Evolutionary conservation across 768 basidiomycete genomes (phyloP).

Genomic region (Boletus subcaerulescens): DNA sequence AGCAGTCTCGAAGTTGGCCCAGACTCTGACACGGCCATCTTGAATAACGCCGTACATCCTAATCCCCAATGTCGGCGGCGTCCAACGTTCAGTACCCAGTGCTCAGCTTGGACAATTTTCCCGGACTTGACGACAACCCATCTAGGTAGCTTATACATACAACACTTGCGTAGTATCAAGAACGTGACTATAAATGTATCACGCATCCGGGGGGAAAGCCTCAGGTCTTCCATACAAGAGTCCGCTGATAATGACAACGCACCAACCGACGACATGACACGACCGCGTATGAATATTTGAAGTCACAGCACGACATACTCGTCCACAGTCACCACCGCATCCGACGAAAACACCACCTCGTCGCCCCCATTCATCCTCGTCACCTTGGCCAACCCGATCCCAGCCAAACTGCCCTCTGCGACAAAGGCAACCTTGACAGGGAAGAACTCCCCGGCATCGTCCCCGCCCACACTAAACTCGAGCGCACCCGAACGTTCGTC

Average conservation of each 20-base stretch:
- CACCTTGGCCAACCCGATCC: slow-evolving; percentile 62
- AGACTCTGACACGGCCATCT: no score
- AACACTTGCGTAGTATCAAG: not conserved
- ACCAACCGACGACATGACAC: no score
- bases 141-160: not conserved
- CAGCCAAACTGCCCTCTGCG: slow-evolving; percentile 76
- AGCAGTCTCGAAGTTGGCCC: no score
- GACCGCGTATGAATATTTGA: no score
- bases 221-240: no score
- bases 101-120: no score
- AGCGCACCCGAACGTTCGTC: slow-evolving; percentile 76
- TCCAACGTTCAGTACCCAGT: no score
- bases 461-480: slow-evolving; percentile 85
- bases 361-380: slow-evolving; percentile 50
- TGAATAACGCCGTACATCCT: no score
- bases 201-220: not conserved
- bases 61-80: no score
- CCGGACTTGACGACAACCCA: not conserved
- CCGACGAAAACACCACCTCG: slow-evolving; percentile 53
- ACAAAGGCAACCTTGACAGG: slow-evolving; percentile 84
- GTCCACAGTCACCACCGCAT: slow-evolving; percentile 51
- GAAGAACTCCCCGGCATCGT: slow-evolving; percentile 85
- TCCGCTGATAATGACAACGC: no score
- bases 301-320: slow-evolving; percentile 54
- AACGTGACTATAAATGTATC: not conserved